Evolutionary conservation across 83 land plant species (phyloP).

Genomic region (Diphasiastrum complanatum): DNA sequence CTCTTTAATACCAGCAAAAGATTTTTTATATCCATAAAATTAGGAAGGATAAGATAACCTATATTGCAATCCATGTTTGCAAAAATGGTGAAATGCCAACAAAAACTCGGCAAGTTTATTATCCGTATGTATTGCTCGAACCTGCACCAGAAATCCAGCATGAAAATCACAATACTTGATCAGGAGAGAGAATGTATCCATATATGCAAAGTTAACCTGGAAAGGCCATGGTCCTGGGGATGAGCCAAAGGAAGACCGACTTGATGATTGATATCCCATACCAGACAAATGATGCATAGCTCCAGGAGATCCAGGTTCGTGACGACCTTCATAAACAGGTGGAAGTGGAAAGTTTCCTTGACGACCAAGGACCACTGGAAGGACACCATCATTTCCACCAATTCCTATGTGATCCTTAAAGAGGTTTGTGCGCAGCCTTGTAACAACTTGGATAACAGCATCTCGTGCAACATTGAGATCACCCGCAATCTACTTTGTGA

Average conservation of each 20-base stretch:
- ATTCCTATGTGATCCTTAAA: background rate
- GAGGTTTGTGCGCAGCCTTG: conserved; percentile 10
- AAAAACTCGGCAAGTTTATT: too few relatives aligned
- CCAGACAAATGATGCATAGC: background rate
- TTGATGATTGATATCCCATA: background rate
- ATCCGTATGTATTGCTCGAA: too few relatives aligned
- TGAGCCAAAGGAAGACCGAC: background rate
- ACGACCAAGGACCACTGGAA: too few relatives aligned
- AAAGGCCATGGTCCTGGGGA: background rate
- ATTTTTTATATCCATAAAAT: background rate
- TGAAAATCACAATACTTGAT: too few relatives aligned
- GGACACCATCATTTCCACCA: too few relatives aligned
- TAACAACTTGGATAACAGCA: conserved; percentile 9
- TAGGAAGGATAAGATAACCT: background rate
- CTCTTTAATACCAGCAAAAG: background rate
- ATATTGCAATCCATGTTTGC: too few relatives aligned
- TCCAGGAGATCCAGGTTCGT: background rate
- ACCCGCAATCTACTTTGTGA: background rate
- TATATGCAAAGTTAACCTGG: background rate
- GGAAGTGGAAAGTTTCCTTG: background rate
- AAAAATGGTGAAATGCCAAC: too few relatives aligned
- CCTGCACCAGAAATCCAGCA: too few relatives aligned
- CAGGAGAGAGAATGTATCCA: background rate
- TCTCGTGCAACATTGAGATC: background rate
- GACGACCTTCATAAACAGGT: background rate